Conservation (phyloP, 768 basidiomycete species). For the Leccinellum rugosiceps region DNA sequence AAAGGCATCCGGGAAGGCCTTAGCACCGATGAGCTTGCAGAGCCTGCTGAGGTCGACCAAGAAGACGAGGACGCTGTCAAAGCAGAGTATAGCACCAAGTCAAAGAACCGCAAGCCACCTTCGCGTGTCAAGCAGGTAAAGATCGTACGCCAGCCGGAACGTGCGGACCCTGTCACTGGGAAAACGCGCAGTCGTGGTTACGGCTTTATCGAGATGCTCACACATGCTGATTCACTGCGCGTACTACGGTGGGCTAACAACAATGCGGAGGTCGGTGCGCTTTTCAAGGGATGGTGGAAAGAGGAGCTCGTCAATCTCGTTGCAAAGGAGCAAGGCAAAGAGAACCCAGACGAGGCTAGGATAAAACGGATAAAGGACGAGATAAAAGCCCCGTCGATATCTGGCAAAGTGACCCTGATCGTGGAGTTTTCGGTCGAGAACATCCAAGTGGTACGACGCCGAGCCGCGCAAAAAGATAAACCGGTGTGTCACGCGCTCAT, state of each 20-base stretch:
- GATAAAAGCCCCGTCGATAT: constrained; percentile 38
- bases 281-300: constrained; percentile 85
- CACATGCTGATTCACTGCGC: constrained; percentile 86
- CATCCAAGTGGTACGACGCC: constrained; percentile 79
- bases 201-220: constrained; percentile 89
- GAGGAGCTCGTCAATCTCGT: constrained; percentile 65
- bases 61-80: constrained; percentile 30
- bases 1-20: constrained; percentile 56
- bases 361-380: constrained; percentile 61
- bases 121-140: constrained; percentile 83
- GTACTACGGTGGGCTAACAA: constrained; percentile 95
- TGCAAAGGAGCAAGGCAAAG: constrained; percentile 50
- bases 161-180: constrained; percentile 84
- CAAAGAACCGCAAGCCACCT: constrained; percentile 28
- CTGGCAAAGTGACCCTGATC: constrained; percentile 54
- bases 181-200: constrained; percentile 91
- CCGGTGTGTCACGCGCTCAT: constrained; percentile 2
- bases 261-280: constrained; percentile 57
- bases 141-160: constrained; percentile 84
- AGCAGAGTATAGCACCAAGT: constrained; percentile 18
- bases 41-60: constrained; percentile 32
- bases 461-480: constrained; percentile 51
- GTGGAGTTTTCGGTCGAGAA: constrained; percentile 99
- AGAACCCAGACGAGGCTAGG: constrained; percentile 46
- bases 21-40: constrained; percentile 67